phyloP scores from a whole-genome alignment of 1,139 yeast species.

The Neolecta irregularis region DNA sequence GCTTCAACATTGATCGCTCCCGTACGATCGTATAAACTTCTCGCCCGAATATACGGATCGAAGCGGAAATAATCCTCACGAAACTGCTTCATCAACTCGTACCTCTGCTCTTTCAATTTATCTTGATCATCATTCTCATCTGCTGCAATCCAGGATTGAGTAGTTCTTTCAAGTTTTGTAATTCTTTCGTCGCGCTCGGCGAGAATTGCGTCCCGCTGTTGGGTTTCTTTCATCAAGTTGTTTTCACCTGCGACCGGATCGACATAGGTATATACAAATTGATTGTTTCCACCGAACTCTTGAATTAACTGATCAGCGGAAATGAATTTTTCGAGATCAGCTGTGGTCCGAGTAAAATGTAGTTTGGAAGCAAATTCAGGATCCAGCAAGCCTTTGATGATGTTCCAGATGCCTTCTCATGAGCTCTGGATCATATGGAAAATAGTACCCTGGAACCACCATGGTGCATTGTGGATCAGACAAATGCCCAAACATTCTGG shows the following conservation, averaged over 20 bases:
- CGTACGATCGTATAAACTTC: constrained; percentile 49
- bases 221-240: constrained; percentile 29
- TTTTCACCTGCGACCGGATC: constrained; percentile 41
- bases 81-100: constrained; percentile 35
- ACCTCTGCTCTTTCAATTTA: constrained; percentile 32
- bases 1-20: too few species aligned
- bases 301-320: constrained; percentile 39
- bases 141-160: constrained; percentile 45
- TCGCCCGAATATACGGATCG: constrained; percentile 62
- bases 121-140: constrained; percentile 33
- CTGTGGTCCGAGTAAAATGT: constrained; percentile 45
- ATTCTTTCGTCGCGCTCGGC: constrained; percentile 36
- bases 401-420: constrained; percentile 74
- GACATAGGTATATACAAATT: constrained; percentile 38
- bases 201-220: constrained; percentile 28
- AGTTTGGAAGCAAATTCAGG: constrained; percentile 78
- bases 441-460: constrained; percentile 48
- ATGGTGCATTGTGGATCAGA: constrained; percentile 75
- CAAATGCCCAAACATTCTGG: constrained; percentile 71
- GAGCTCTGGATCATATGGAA: background rate
- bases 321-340: constrained; percentile 46
- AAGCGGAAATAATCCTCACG: constrained; percentile 41
- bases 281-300: constrained; percentile 52
- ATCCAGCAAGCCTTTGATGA: constrained; percentile 73
- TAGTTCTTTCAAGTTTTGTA: constrained; percentile 38